phyloP scores from a whole-genome alignment of 352 stramenopile genomes.

The Phytophthora palmivora region DNA sequence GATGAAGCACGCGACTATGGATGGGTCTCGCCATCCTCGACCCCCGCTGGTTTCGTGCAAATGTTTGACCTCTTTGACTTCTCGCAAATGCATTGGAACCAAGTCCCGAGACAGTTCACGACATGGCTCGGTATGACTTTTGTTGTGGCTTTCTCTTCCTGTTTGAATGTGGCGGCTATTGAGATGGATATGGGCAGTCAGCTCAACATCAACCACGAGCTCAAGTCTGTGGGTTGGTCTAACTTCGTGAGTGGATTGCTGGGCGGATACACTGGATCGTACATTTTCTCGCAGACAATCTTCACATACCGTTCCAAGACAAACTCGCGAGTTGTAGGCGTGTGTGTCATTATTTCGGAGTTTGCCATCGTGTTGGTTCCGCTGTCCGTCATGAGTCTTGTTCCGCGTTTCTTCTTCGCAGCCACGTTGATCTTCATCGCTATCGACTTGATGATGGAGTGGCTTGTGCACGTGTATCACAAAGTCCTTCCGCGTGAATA shows the following conservation, averaged over 20 bases:
- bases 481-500: conserved; percentile 93
- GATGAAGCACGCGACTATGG: conserved; percentile 91
- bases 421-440: conserved; percentile 97
- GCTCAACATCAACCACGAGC: conserved; percentile 96
- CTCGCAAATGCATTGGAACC: conserved; percentile 89
- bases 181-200: conserved; percentile 96
- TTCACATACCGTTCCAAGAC: conserved; percentile 95
- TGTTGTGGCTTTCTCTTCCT: conserved; percentile 97
- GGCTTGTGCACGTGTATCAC: conserved; percentile 91
- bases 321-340: conserved; percentile 91
- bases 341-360: conserved; percentile 91
- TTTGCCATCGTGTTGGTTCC: conserved; percentile 91
- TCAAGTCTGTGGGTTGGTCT: conserved; percentile 94
- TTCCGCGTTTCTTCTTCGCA: conserved; percentile 98
- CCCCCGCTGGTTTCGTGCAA: conserved; percentile 63
- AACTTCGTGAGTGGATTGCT: conserved; percentile 96
- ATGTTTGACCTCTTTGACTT: conserved; percentile 94
- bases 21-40: conserved; percentile 88
- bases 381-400: conserved; percentile 94
- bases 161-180: conserved; percentile 97
- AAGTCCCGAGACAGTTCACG: conserved; percentile 89
- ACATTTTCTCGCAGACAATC: conserved; percentile 99
- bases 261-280: conserved; percentile 97
- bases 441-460: conserved; percentile 97
- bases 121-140: conserved; percentile 97